A percentile compares a stretch with the other conserved stretches of the same genome.
phyloP scores from a whole-genome alignment of 495 filamentous ascomycete genomes.

The Schizothecium vesticola region DNA sequence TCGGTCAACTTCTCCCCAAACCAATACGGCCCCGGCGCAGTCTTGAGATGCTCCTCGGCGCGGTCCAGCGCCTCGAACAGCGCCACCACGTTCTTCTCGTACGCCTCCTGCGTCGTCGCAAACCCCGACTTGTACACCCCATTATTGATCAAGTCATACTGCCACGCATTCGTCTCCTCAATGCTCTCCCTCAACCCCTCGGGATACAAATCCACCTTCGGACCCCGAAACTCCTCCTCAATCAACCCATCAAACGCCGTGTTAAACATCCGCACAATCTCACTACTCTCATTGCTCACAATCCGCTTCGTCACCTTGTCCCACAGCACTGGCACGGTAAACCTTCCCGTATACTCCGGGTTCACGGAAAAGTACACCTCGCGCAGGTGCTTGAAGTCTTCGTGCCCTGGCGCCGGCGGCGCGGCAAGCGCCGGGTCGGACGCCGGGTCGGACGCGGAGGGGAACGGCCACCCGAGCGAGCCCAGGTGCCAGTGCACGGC shows the following conservation, averaged over 20 bases:
- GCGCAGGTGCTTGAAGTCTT: constrained; percentile 52
- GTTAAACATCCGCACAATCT: constrained; percentile 73
- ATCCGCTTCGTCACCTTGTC: constrained; percentile 67
- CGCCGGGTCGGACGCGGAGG: constrained; percentile 54
- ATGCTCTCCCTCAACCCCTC: constrained; percentile 48
- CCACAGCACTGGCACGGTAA: constrained; percentile 75
- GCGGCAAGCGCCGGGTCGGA: constrained; percentile 44
- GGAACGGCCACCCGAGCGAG: constrained; percentile 71
- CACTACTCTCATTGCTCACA: constrained; percentile 80
- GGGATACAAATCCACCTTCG: constrained; percentile 51
- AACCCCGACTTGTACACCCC: constrained; percentile 69
- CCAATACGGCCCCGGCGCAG: constrained; percentile 48
- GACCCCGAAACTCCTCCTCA: constrained; percentile 37
- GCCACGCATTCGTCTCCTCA: constrained; percentile 59
- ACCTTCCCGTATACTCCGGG: constrained; percentile 64
- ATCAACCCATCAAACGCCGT: constrained; percentile 56
- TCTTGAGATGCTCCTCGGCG: constrained; percentile 53
- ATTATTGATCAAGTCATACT: constrained; percentile 62
- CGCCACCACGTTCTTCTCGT: constrained; percentile 52
- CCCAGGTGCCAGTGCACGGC: constrained; percentile 63
- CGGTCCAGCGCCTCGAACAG: constrained; percentile 61
- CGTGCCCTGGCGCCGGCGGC: constrained; percentile 62
- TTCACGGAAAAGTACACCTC: constrained; percentile 68
- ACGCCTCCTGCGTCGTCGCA: constrained; percentile 59
- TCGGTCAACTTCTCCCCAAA: constrained; percentile 63